Evolutionary conservation across 768 basidiomycete genomes (phyloP).

Genomic region (Rhodocollybia butyracea): DNA sequence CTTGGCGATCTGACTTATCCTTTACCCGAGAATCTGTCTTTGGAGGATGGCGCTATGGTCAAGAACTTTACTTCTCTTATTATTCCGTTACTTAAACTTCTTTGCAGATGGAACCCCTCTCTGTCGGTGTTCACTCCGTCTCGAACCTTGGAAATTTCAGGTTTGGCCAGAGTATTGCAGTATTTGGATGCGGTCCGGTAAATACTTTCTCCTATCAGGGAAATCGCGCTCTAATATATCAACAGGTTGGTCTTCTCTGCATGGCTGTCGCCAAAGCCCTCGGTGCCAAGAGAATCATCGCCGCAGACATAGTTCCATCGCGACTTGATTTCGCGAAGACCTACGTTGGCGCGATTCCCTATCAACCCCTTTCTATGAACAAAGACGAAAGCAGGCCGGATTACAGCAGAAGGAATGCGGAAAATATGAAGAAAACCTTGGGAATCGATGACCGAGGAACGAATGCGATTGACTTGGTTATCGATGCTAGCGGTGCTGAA

Average conservation of each 20-base stretch:
- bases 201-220: slow-evolving; percentile 37
- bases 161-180: slow-evolving; percentile 69
- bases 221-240: background rate
- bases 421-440: slow-evolving; percentile 59
- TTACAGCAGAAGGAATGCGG: slow-evolving; percentile 73
- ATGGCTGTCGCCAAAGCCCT: slow-evolving; percentile 96
- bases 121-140: slow-evolving; percentile 90
- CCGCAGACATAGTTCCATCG: slow-evolving; percentile 70
- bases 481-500: slow-evolving; percentile 93
- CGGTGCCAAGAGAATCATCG: slow-evolving; percentile 81
- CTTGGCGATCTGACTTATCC: slow-evolving; percentile 83
- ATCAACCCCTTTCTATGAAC: slow-evolving; percentile 55
- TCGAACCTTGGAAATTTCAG: slow-evolving; percentile 70
- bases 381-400: slow-evolving; percentile 64
- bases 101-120: slow-evolving; percentile 85
- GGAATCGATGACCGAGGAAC: slow-evolving; percentile 69
- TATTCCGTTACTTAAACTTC: background rate
- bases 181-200: slow-evolving; percentile 90
- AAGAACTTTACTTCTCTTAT: slow-evolving; percentile 11
- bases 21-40: slow-evolving; percentile 77
- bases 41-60: slow-evolving; percentile 96
- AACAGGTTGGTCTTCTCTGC: slow-evolving; percentile 71
- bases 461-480: slow-evolving; percentile 75
- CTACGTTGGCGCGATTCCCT: slow-evolving; percentile 81
- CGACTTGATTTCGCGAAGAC: slow-evolving; percentile 84